phyloP scores from a whole-genome alignment of 1,284 basidiomycete species.

The Heimioporus punctisporus region DNA sequence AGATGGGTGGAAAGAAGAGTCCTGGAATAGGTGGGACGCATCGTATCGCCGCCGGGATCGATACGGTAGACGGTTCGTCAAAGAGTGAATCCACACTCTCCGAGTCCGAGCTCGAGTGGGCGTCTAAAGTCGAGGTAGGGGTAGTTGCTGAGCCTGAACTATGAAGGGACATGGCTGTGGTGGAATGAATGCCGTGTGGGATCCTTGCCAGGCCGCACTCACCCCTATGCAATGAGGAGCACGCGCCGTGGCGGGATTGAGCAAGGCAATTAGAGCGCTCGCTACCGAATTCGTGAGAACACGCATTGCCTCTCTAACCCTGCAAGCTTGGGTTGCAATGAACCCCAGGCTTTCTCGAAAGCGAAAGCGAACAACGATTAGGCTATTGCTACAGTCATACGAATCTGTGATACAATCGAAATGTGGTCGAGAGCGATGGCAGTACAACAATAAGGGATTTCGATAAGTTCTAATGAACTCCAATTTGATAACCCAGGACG shows the following conservation, averaged over 20 bases:
- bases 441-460: no score
- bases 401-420: no score
- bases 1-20: conserved; percentile 54
- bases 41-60: conserved; percentile 26
- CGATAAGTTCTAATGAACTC: no score
- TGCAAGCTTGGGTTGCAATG: neutral
- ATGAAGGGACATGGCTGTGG: conserved; percentile 13
- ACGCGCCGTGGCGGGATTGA: conserved; percentile 6
- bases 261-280: neutral
- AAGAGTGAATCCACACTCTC: conserved; percentile 43
- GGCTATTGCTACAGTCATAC: no score
- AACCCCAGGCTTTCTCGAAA: no score
- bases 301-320: neutral
- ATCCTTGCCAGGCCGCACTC: no score
- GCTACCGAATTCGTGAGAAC: neutral
- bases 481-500: no score
- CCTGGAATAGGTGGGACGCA: conserved; percentile 59
- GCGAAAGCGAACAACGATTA: no score
- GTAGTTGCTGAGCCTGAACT: neutral
- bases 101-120: conserved; percentile 14
- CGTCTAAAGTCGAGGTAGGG: neutral
- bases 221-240: no score
- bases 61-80: conserved; percentile 31
- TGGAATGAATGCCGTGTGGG: no score
- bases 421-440: no score